Conservation (phyloP, 73 alveolate species). For the Loxodes magnus region DNA sequence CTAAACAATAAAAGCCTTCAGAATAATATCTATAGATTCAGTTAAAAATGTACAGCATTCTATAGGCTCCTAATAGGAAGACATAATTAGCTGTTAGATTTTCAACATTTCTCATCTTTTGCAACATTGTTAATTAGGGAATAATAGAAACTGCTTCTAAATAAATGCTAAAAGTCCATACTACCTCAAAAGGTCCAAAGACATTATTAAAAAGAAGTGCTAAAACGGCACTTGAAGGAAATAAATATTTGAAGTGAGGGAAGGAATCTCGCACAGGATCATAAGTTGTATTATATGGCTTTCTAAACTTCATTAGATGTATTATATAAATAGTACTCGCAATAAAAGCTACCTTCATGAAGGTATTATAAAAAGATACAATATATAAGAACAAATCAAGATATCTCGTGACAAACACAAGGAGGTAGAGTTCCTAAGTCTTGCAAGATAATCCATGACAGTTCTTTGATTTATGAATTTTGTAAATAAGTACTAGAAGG, state of each 20-base stretch:
- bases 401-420: constrained; percentile 67
- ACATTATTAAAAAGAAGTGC: constrained; percentile 59
- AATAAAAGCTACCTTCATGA: constrained; percentile 69
- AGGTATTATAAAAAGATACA: constrained; percentile 74
- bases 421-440: constrained; percentile 79
- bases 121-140: constrained; percentile 81
- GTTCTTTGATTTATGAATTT: constrained; percentile 60
- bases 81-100: constrained; percentile 82
- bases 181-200: constrained; percentile 53
- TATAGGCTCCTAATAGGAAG: constrained; percentile 78
- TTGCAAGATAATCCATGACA: constrained; percentile 73
- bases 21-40: constrained; percentile 55
- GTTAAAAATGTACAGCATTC: constrained; percentile 59
- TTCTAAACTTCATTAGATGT: constrained; percentile 59
- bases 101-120: constrained; percentile 62
- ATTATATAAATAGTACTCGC: constrained; percentile 52
- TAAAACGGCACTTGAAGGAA: constrained; percentile 65
- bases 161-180: constrained; percentile 81
- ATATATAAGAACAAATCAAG: constrained; percentile 70
- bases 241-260: constrained; percentile 64
- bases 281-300: constrained; percentile 67
- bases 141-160: constrained; percentile 85
- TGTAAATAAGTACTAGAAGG: constrained; percentile 56
- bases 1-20: constrained; percentile 52
- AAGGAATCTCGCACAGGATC: constrained; percentile 65